Conservation (phyloP, 2,329 filamentous ascomycete species). For the Tolypocladium pustulatum region DNA sequence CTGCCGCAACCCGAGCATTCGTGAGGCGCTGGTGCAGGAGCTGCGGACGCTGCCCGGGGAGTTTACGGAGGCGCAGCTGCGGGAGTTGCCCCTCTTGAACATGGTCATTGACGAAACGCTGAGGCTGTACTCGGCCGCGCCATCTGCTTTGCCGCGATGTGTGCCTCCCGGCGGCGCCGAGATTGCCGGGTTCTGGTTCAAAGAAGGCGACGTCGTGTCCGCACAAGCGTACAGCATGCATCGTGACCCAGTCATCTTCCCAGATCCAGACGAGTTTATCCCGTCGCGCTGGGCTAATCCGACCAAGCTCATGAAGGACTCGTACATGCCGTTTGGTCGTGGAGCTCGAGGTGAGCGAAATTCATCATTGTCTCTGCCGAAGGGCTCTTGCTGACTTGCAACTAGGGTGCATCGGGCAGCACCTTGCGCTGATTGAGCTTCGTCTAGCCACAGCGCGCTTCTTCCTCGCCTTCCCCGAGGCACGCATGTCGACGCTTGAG, state of each 20-base stretch:
- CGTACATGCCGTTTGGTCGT: constrained; percentile 41
- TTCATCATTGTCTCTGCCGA: neutral
- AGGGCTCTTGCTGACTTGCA: neutral
- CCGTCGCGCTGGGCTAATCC: constrained; percentile 8
- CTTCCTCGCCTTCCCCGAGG: constrained; percentile 33
- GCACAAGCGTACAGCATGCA: constrained; percentile 38
- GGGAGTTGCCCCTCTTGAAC: constrained; percentile 27
- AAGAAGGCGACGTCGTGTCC: constrained; percentile 25
- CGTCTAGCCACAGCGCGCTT: constrained; percentile 39
- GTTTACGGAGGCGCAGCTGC: constrained; percentile 9
- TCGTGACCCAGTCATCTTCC: constrained; percentile 27
- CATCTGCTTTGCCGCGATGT: constrained; percentile 25
- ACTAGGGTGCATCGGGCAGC: constrained; percentile 41
- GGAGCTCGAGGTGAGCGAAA: constrained; percentile 30
- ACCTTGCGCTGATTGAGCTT: constrained; percentile 46
- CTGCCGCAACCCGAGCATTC: constrained; percentile 17
- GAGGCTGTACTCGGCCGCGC: constrained; percentile 29
- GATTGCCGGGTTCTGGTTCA: constrained; percentile 27
- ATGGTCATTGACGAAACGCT: constrained; percentile 33
- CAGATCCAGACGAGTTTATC: constrained; percentile 21
- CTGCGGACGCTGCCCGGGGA: constrained; percentile 20
- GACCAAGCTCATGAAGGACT: constrained; percentile 31
- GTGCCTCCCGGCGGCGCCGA: constrained; percentile 28
- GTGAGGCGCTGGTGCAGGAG: constrained; percentile 21
- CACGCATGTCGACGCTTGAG: constrained; percentile 18